Evolutionary conservation across 768 basidiomycete genomes (phyloP), one percentile per base, ranked within the genome.

Genomic region (Pleurotus salmoneostramineus): DNA sequence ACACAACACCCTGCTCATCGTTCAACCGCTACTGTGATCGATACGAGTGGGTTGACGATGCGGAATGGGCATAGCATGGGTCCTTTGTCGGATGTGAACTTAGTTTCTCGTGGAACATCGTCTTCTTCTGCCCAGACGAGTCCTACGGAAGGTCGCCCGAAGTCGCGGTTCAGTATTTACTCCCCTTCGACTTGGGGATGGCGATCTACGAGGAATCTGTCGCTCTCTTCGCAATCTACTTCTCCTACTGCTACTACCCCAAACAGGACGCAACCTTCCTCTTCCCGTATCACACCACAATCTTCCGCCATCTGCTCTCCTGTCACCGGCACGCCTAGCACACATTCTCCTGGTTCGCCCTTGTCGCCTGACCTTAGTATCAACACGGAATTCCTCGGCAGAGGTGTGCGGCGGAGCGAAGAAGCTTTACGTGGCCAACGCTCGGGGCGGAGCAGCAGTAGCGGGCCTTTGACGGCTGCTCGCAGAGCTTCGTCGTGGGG

Each of bases 401-500:
- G 79, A 56, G 65, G 52, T n/a, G 21, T 55, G 14, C 12, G 52
- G 32, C 52, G 75, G 55, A 84, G 83, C 63, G 82, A 79, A 59
- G 84, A 84, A 62, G 79, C 71, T 15, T 58, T 75, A 36, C 62
- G 69, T 51, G 60, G 62, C 37, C 65, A 70, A 44, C 64, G 65
- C 14, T 62, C 47, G 66, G 10, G 63, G 69, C 56, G 66, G n/a
- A 60, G 46, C 49, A 44, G 45, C 35, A 56, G 51, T n/a, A 66
- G 56, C 33, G 65, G 67, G 1, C 40, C 63, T 1, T 63, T 77
- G 10, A 77, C 72, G 1, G 76, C 77, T 34, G 83, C 81, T 31
- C 75, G 81, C 58, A 75, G 87, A 4, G 86, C 87, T 7, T 83
- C 85, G 50, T 87, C 85, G 63, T 87, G 85, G 86, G 85, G 83